Conservation (phyloP, 2,329 filamentous ascomycete genomes). For the Colletotrichum cereale region DNA sequence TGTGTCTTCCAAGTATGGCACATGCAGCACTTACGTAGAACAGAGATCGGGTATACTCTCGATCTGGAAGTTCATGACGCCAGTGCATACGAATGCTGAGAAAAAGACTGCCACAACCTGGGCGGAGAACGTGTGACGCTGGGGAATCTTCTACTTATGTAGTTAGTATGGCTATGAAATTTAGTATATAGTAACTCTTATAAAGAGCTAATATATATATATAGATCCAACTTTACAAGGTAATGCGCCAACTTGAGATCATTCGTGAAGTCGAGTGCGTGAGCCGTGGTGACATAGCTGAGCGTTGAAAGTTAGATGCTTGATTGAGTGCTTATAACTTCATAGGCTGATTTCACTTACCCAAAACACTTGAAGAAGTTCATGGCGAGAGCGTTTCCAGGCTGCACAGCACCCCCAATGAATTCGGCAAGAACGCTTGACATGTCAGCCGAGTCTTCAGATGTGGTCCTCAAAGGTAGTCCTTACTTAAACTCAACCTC, state of each 20-base stretch:
- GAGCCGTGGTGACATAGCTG: conserved; percentile 49
- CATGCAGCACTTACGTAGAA: conserved; percentile 32
- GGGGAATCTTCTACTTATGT: conserved; percentile 59
- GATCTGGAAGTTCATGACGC: conserved; percentile 52
- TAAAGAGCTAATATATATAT: too few species aligned
- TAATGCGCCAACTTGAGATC: conserved; percentile 57
- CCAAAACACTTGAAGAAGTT: conserved; percentile 46
- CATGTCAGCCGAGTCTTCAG: conserved; percentile 18
- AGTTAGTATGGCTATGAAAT: too few species aligned
- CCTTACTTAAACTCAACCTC: conserved; percentile 45
- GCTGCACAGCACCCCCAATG: conserved; percentile 34
- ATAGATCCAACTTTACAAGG: too few species aligned
- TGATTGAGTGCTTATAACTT: too few species aligned
- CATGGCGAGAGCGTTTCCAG: conserved; percentile 31
- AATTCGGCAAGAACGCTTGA: conserved; percentile 38
- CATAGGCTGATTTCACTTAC: conserved; percentile 2
- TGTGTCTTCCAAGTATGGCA: too few species aligned
- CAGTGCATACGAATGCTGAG: conserved; percentile 51
- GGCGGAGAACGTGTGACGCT: conserved; percentile 51
- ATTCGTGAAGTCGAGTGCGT: conserved; percentile 52
- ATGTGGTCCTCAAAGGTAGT: too few species aligned
- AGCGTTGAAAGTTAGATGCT: background rate
- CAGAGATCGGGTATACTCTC: conserved; percentile 47
- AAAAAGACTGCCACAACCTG: conserved; percentile 52
- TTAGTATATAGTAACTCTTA: too few species aligned